A percentile compares a stretch with the other conserved stretches of the same genome.
These are phyloP conservation scores for Plicaturopsis crispa DNA, from an alignment of 768 basidiomycete species.

Conservation along the genomic window DNA sequence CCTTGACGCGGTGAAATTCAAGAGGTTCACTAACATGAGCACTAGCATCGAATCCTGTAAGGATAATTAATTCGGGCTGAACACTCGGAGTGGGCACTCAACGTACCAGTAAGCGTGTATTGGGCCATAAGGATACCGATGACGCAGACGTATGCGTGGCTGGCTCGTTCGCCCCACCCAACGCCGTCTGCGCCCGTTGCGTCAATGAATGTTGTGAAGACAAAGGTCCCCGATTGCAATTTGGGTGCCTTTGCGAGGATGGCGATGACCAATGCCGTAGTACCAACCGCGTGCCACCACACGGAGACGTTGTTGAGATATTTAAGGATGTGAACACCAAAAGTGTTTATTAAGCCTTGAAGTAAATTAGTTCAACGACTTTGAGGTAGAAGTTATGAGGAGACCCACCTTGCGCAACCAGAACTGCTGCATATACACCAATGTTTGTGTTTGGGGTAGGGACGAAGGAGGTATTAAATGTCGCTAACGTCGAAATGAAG, in stretches of 20 bases:
- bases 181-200: constrained; percentile 43
- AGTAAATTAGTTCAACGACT: constrained; percentile 1
- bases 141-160: constrained; percentile 60
- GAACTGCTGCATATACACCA: constrained; percentile 63
- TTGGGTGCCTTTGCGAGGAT: constrained; percentile 65
- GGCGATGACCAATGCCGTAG: constrained; percentile 57
- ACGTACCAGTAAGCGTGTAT: constrained; percentile 63
- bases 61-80: not conserved
- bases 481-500: constrained; percentile 59
- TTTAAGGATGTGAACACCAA: constrained; percentile 58
- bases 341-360: constrained; percentile 63
- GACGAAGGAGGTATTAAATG: constrained; percentile 50
- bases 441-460: constrained; percentile 54
- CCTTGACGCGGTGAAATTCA: too few species aligned
- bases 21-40: constrained; percentile 41
- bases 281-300: constrained; percentile 70
- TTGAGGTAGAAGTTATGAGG: not conserved
- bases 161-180: constrained; percentile 65
- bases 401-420: constrained; percentile 51
- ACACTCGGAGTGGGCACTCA: not conserved
- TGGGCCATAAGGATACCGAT: constrained; percentile 73
- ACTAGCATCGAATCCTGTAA: constrained; percentile 63
- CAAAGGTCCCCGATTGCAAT: constrained; percentile 61
- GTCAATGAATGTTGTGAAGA: constrained; percentile 67
- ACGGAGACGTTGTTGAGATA: constrained; percentile 68